Evolutionary conservation across 805 yeast genomes (phyloP), one percentile per base, ranked within the genome.

Genomic region (Metschnikowia aberdeeniae): DNA sequence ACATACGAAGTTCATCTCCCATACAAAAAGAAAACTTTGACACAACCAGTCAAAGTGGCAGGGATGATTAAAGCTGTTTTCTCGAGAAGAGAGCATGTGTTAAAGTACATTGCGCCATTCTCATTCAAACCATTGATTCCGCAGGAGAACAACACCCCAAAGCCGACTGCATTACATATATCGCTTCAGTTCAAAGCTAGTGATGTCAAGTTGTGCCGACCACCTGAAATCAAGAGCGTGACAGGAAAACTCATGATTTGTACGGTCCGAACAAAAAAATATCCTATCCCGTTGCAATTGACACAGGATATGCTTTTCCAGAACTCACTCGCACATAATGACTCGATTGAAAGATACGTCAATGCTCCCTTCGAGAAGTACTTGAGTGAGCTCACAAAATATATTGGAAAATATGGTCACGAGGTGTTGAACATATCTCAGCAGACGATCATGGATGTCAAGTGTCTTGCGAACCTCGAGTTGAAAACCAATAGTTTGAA

Each of bases 381-480:
- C 40, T 46, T 60, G 41, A 53, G 43, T 9, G 53, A 56, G 40
- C 37, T 60, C 42, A 45, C 50, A 1, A 43, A 40, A 22, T 47
- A 58, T 20, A 50, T 54, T 13, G 43, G 48, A 6, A 43, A 45
- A 19, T 46, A 55, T 31, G 60, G 60, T 14, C 43, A 46, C 36
- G 59, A 51, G 27, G 53, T 43, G 5, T 48, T 62, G 46, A 48
- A 51, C 14, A 43, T 59, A 10, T 51, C 44, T 36, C 44, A 43
- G 8, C 60, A 57, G 35, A 36, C 54, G n/a, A 47, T 62, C 29
- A 59, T 56, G 63, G 67, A 62, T 43, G 42, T 62, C 19, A 62
- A 62, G 47, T 34, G 58, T 29, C 46, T 62, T 43, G 60, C 66
- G 35, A 47, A 56, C 24, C 45, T 62, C 22, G 55, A 51, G 9